Conservation (phyloP, 306 rosid species). For the Quercus bicolor region DNA sequence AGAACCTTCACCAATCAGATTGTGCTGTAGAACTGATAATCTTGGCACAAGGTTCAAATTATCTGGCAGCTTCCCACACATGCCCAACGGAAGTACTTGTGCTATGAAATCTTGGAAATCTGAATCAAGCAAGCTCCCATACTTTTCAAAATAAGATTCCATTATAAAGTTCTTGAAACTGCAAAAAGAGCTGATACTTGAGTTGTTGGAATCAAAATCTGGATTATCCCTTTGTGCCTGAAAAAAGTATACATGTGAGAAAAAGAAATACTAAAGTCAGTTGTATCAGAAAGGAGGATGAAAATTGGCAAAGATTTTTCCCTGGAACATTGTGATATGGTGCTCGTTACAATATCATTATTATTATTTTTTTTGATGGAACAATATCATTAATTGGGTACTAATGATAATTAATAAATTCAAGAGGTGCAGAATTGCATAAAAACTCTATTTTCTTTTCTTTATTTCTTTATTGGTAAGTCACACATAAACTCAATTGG, state of each 20-base stretch:
- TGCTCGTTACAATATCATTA: not conserved
- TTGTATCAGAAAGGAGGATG: no score
- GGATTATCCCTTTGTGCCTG: conserved; percentile 42
- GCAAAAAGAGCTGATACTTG: conserved; percentile 20
- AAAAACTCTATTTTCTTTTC: not conserved
- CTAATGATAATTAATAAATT: not conserved
- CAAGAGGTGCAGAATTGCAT: not conserved
- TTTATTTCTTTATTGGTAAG: no score
- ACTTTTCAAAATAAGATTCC: conserved; percentile 50
- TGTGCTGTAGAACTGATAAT: conserved; percentile 40
- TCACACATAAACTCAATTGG: no score
- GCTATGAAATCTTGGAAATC: conserved; percentile 52
- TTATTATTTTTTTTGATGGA: rapidly evolving
- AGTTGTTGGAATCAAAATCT: conserved; percentile 14
- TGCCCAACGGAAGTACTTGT: conserved; percentile 40
- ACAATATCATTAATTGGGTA: not conserved
- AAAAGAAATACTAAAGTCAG: not conserved
- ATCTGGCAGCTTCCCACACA: conserved; percentile 40
- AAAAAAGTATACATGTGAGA: conserved; percentile 14
- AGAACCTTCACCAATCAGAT: conserved; percentile 73
- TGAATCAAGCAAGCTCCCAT: conserved; percentile 40
- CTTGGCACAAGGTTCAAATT: conserved; percentile 26
- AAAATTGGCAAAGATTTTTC: not conserved
- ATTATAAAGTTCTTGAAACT: conserved; percentile 38
- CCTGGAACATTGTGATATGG: not conserved